phyloP scores from a whole-genome alignment of 192 early-diverging fungal species.

The Linnemannia elongata region DNA sequence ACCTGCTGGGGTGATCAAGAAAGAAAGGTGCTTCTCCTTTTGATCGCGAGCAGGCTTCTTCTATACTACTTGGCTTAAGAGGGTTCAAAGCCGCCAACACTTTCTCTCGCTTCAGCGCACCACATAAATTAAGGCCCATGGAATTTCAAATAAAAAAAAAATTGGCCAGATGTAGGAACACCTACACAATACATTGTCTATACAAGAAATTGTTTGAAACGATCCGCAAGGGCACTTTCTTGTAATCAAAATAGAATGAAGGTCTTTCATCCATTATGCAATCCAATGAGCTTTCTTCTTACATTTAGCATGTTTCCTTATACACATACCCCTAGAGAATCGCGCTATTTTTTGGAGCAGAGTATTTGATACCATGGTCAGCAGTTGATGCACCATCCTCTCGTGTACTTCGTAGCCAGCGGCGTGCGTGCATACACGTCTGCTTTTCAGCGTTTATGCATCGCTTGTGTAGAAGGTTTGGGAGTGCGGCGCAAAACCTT shows the following conservation, averaged over 20 bases:
- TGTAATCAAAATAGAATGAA: neutral
- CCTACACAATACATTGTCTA: no score
- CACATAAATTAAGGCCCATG: no score
- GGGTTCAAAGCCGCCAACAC: no score
- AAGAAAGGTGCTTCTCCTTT: no score
- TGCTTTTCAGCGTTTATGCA: neutral
- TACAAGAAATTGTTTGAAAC: no score
- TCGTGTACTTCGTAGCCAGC: conserved; percentile 2
- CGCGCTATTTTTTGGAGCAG: neutral
- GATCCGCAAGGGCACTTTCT: no score
- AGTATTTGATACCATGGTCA: neutral
- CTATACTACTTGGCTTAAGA: no score
- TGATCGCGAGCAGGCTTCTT: no score
- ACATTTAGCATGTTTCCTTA: neutral
- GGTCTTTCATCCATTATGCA: neutral
- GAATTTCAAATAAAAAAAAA: no score
- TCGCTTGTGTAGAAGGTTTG: neutral
- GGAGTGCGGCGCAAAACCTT: neutral
- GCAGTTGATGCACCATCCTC: neutral
- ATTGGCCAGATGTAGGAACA: no score
- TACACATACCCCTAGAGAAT: neutral
- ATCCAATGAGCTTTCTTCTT: neutral
- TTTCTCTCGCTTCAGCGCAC: no score
- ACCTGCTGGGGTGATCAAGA: no score
- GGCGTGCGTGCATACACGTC: neutral